phyloP scores from a whole-genome alignment of 768 basidiomycete species.

The Leccinum broughii region DNA sequence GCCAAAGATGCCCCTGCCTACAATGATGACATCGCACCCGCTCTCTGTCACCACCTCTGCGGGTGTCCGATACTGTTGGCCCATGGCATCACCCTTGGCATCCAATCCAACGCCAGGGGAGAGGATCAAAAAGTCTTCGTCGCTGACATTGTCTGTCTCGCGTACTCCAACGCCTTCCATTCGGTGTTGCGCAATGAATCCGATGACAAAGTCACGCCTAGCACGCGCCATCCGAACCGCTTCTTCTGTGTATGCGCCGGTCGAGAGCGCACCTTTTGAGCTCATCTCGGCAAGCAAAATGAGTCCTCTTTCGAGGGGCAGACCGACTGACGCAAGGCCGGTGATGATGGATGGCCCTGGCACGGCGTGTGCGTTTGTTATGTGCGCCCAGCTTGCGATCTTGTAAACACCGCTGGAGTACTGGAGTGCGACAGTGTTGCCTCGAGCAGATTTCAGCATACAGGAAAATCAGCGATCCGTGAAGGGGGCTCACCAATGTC shows the following conservation, averaged over 20 bases:
- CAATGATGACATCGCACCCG: slow-evolving; percentile 96
- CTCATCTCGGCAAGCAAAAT: slow-evolving; percentile 97
- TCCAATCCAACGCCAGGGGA: slow-evolving; percentile 93
- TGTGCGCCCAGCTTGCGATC: slow-evolving; percentile 94
- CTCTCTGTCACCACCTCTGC: slow-evolving; percentile 73
- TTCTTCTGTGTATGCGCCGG: slow-evolving; percentile 77
- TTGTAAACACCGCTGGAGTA: slow-evolving; percentile 92
- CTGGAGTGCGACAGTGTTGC: slow-evolving; percentile 94
- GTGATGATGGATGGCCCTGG: slow-evolving; percentile 94
- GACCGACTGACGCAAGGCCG: slow-evolving; percentile 86
- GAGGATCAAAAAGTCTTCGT: slow-evolving; percentile 86
- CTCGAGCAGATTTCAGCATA: slow-evolving; percentile 41
- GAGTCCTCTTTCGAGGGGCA: slow-evolving; percentile 79
- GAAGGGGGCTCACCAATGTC: slow-evolving; percentile 75
- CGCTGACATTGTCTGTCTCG: slow-evolving; percentile 30
- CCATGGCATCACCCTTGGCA: slow-evolving; percentile 77
- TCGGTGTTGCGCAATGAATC: slow-evolving; percentile 89
- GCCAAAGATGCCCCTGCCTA: slow-evolving; percentile 93
- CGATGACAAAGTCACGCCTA: slow-evolving; percentile 86
- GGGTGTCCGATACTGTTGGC: slow-evolving; percentile 95
- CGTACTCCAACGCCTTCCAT: slow-evolving; percentile 65
- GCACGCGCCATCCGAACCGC: slow-evolving; percentile 87
- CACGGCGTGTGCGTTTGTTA: slow-evolving; percentile 95
- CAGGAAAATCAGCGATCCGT: not conserved
- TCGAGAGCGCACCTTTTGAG: slow-evolving; percentile 81